These are phyloP conservation scores for Boechera stricta DNA, from an alignment of 345 rosid species.

Conservation along the genomic window DNA sequence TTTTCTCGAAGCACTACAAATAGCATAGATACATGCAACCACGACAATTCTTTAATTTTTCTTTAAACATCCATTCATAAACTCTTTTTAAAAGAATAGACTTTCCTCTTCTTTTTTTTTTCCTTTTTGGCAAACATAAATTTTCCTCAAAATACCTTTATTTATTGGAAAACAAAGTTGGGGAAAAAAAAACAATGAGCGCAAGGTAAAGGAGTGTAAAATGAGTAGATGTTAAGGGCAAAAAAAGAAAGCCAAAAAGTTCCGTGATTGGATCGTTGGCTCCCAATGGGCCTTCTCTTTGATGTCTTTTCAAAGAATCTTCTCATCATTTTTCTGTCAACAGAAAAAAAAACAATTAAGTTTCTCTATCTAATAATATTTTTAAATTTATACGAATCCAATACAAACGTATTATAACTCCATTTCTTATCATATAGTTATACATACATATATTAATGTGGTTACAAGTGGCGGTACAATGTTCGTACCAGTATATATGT, in stretches of 20 bases:
- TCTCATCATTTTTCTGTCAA: slow-evolving; percentile 14
- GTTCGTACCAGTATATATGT: slow-evolving; percentile 9
- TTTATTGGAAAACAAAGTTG: neutral
- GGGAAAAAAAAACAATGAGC: neutral
- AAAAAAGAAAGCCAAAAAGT: neutral
- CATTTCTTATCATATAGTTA: neutral
- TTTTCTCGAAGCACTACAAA: slow-evolving; percentile 15
- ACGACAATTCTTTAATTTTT: neutral
- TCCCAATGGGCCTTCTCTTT: slow-evolving; percentile 24
- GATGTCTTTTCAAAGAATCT: slow-evolving; percentile 35
- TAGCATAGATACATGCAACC: neutral
- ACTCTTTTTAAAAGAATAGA: too few species aligned
- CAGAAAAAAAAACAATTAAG: neutral
- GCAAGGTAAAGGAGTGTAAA: slow-evolving; percentile 3
- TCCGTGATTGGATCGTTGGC: slow-evolving; percentile 39
- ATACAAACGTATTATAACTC: slow-evolving; percentile 1
- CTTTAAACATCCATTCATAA: neutral
- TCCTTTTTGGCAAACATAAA: too few species aligned
- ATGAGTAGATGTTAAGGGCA: slow-evolving; percentile 2
- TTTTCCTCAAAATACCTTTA: neutral
- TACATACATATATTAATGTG: slow-evolving; percentile 4
- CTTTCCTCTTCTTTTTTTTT: neutral
- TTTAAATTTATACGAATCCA: slow-evolving; percentile 12
- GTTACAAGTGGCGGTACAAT: slow-evolving; percentile 32
- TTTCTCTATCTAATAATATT: neutral